These are phyloP conservation scores for Lactifluus echinatus DNA, from an alignment of 768 basidiomycete species.

Conservation along the genomic window DNA sequence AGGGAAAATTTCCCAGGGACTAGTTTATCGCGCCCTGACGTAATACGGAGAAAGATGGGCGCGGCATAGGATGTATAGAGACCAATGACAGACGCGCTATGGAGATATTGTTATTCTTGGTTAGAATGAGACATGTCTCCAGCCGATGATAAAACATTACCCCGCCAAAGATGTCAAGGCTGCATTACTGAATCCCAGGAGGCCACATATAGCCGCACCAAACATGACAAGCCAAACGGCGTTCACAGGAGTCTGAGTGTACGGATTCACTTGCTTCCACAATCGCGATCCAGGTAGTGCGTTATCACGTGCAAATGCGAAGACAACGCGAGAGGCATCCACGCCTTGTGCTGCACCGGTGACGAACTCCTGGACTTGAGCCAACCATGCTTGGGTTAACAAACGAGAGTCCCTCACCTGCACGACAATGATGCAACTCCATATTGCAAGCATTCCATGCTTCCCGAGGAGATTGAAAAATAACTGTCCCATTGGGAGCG, in stretches of 20 bases:
- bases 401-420: constrained; percentile 29
- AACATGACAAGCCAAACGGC: constrained; percentile 69
- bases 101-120: not conserved
- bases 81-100: constrained; percentile 61
- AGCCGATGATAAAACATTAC: constrained; percentile 29
- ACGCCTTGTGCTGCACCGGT: constrained; percentile 69
- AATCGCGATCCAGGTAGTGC: constrained; percentile 63
- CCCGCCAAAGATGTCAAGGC: constrained; percentile 61
- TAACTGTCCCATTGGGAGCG: constrained; percentile 66
- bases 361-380: constrained; percentile 39
- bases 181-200: constrained; percentile 56
- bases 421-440: constrained; percentile 63
- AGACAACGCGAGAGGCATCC: constrained; percentile 67
- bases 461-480: constrained; percentile 59
- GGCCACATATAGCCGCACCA: constrained; percentile 45
- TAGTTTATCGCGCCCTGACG: constrained; percentile 52
- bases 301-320: constrained; percentile 67
- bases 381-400: constrained; percentile 22
- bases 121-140: not conserved
- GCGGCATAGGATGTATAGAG: constrained; percentile 59
- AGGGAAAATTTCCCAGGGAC: constrained; percentile 53
- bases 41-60: constrained; percentile 64
- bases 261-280: constrained; percentile 54
- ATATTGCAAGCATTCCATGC: constrained; percentile 61
- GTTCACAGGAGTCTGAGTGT: constrained; percentile 62